Evolutionary conservation across 306 rosid species (phyloP), one percentile per base, ranked within the genome.

Genomic region (Vachellia collinsii): DNA sequence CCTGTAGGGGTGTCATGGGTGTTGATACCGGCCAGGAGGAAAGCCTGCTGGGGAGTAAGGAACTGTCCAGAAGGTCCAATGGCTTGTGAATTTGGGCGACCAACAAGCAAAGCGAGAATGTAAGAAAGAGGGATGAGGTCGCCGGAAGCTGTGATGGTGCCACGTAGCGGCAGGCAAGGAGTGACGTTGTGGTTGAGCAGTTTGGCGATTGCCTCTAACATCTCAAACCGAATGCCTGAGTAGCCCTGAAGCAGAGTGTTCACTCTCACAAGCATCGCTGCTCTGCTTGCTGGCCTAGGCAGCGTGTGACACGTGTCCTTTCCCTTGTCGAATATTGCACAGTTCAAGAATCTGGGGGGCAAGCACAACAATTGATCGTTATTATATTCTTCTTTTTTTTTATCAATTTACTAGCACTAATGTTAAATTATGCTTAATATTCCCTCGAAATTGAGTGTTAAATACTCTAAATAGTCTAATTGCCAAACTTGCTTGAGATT

Each of bases 111-210:
- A 34, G 89, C 84, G 19, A 22, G 84, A 16, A 86, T 83, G 72
- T 83, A 86, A 44, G 89, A 86, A 36, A 86, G 84, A 65, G 89
- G 86, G 78, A 86, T 86, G 12, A 86, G 84, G 66, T 86, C 89
- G 29, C 89, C 89, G 1, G 89, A 86, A 1, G 89, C 89, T 14
- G 89, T 86, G n/a, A 86, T 1, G 6, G 89, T 82, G 51, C 89
- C 89, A 4, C 89, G 89, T 42, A 86, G 77, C 11, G 89, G 89
- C 80, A 86, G 72, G 46, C 69, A 1, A 3, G 87, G 89, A 36
- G 89, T 86, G 64, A 83, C 74, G 61, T 77, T 86, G 16, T 63
- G 72, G 85, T 86, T 86, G 22, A 86, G 87, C 48, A 86, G 81
- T 17, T 86, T 86, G 74, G 83, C 54, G 77, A 86, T 86, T 3